phyloP scores from a whole-genome alignment of 148 eudicot genomes.

The Dysphania ambrosioides region DNA sequence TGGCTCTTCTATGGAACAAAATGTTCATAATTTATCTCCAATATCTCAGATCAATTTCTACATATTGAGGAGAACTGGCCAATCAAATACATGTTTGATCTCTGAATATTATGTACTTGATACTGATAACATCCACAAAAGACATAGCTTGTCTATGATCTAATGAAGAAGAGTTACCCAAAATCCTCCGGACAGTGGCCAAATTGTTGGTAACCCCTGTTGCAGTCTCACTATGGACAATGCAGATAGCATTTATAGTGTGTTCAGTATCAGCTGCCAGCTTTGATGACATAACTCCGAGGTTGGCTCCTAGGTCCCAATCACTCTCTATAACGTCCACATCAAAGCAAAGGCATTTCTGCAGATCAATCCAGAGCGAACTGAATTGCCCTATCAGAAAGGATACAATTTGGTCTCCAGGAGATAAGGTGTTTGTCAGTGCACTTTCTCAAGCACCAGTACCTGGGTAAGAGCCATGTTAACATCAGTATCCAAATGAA shows the following conservation, averaged over 20 bases:
- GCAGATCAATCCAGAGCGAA: background rate
- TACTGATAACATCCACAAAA: too few species aligned
- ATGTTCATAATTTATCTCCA: background rate
- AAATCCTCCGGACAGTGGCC: constrained; percentile 81
- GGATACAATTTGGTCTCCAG: background rate
- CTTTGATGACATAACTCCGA: constrained; percentile 59
- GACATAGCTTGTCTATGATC: background rate
- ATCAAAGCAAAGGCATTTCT: background rate
- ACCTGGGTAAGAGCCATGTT: background rate
- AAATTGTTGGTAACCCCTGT: constrained; percentile 99
- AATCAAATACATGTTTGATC: background rate
- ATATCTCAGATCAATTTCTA: background rate
- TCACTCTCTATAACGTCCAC: constrained; percentile 26
- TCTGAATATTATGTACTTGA: background rate
- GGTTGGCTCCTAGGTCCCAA: background rate
- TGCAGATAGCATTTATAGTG: constrained; percentile 91
- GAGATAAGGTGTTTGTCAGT: background rate
- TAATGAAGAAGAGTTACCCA: constrained; percentile 43
- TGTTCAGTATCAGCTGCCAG: constrained; percentile 72
- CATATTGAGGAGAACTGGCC: background rate
- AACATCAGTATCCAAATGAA: background rate
- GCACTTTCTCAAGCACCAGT: background rate
- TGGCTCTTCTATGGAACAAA: background rate
- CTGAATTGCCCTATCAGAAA: constrained; percentile 16
- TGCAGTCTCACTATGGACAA: constrained; percentile 98